These are phyloP conservation scores for Paecilomyces sp. DNA, from an alignment of 2,329 filamentous ascomycete genomes.

Conservation along the genomic window DNA sequence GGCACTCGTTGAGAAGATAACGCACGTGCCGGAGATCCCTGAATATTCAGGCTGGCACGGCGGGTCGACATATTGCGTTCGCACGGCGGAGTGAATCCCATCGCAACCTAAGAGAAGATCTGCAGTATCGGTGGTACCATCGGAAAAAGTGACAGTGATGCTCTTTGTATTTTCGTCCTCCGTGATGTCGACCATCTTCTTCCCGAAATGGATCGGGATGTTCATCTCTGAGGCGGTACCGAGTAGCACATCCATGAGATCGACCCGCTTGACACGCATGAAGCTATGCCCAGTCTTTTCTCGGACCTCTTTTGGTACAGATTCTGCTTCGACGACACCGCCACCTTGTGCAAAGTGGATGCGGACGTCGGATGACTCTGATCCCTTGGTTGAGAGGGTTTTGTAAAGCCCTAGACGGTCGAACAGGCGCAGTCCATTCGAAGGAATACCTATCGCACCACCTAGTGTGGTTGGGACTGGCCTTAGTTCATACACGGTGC, in stretches of 20 bases:
- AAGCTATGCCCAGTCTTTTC: slow-evolving; percentile 16
- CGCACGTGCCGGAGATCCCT: slow-evolving; percentile 15
- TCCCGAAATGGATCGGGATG: slow-evolving; percentile 17
- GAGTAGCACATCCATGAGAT: slow-evolving; percentile 19
- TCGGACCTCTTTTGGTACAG: background rate
- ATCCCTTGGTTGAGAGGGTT: slow-evolving; percentile 11
- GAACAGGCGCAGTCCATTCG: slow-evolving; percentile 23
- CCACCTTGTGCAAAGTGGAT: slow-evolving; percentile 15
- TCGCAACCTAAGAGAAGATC: slow-evolving; percentile 29
- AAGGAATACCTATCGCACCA: slow-evolving; percentile 20
- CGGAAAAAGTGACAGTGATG: background rate
- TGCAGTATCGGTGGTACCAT: background rate
- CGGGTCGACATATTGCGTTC: slow-evolving; percentile 23
- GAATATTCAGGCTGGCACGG: slow-evolving; percentile 23
- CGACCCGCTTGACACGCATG: slow-evolving; percentile 18
- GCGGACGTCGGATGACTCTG: slow-evolving; percentile 9
- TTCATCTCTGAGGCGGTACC: slow-evolving; percentile 8
- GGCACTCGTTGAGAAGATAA: slow-evolving; percentile 7
- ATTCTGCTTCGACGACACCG: background rate
- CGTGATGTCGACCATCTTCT: slow-evolving; percentile 11
- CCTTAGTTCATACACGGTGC: slow-evolving; percentile 21
- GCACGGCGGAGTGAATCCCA: slow-evolving; percentile 31
- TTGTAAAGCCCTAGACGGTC: slow-evolving; percentile 18
- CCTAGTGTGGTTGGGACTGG: slow-evolving; percentile 21
- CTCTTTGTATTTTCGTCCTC: slow-evolving; percentile 7